Evolutionary conservation across 805 yeast species (phyloP).

Genomic region (Candida nemodendra): DNA sequence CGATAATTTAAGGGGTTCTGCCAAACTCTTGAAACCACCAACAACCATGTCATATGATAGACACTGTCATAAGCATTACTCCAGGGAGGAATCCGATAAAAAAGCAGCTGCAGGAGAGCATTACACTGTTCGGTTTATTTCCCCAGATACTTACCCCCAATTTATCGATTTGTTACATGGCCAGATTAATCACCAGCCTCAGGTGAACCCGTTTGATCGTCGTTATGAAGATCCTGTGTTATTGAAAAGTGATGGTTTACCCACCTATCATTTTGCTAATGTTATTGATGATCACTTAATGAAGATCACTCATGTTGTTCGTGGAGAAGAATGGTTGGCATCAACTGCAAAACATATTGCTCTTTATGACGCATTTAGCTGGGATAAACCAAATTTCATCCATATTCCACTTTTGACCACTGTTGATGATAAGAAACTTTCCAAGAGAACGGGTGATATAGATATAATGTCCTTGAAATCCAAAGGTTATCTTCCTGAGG

Average conservation of each 20-base stretch:
- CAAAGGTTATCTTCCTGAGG: conserved; percentile 78
- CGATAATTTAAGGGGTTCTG: conserved; percentile 64
- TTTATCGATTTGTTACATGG: conserved; percentile 83
- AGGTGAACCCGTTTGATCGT: conserved; percentile 62
- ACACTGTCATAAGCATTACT: conserved; percentile 53
- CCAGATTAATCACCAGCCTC: conserved; percentile 70
- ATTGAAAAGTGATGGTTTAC: conserved; percentile 89
- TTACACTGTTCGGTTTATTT: conserved; percentile 67
- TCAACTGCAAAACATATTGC: conserved; percentile 95
- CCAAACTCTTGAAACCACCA: conserved; percentile 76
- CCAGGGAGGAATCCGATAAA: conserved; percentile 39
- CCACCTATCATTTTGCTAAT: conserved; percentile 96
- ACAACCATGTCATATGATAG: conserved; percentile 92
- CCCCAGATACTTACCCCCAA: conserved; percentile 68
- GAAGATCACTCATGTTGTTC: conserved; percentile 88
- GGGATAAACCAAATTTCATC: conserved; percentile 78
- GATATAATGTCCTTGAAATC: conserved; percentile 60
- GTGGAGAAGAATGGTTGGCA: conserved; percentile 98
- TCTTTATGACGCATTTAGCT: conserved; percentile 78
- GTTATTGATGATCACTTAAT: conserved; percentile 93
- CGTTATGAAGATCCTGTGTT: conserved; percentile 89
- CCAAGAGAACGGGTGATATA: conserved; percentile 82
- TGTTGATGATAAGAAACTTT: conserved; percentile 67
- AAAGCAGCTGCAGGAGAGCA: conserved; percentile 37
- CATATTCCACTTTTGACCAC: conserved; percentile 90